phyloP scores from a whole-genome alignment of 352 stramenopile genomes.

The Globisporangium lucens region DNA sequence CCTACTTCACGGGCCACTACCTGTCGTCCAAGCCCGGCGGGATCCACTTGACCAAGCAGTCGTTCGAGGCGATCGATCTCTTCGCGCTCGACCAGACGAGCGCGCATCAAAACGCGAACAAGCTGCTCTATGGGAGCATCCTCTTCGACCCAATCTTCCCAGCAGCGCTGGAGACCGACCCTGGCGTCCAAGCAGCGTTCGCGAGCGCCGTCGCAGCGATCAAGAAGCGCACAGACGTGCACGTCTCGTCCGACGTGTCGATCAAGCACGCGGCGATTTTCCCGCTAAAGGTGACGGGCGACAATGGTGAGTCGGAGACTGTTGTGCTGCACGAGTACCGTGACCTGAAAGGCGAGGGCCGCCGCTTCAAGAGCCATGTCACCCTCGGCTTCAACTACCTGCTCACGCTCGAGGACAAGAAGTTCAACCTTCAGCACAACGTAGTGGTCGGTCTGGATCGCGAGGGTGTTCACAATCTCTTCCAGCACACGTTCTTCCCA shows the following conservation, averaged over 20 bases:
- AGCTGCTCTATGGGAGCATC: constrained; percentile 63
- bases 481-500: constrained; percentile 60
- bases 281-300: constrained; percentile 54
- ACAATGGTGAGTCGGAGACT: constrained; percentile 68
- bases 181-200: constrained; percentile 46
- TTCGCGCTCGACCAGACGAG: constrained; percentile 39
- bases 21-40: constrained; percentile 46
- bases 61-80: constrained; percentile 56
- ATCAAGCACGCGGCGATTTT: constrained; percentile 35
- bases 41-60: constrained; percentile 40
- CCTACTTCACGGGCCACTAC: constrained; percentile 59
- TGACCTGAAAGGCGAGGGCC: constrained; percentile 27
- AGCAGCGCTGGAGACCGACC: constrained; percentile 25
- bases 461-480: constrained; percentile 63
- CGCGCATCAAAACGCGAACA: constrained; percentile 18
- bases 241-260: constrained; percentile 37
- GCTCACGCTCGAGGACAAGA: constrained; percentile 57
- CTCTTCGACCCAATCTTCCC: constrained; percentile 43
- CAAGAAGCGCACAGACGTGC: constrained; percentile 30
- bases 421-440: constrained; percentile 50
- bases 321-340: constrained; percentile 56
- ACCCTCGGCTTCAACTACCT: constrained; percentile 45
- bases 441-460: constrained; percentile 70
- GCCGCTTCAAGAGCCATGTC: constrained; percentile 61
- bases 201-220: constrained; percentile 35